Evolutionary conservation across 2,329 filamentous ascomycete species (phyloP).

Genomic region (Trichoderma guizhouense): DNA sequence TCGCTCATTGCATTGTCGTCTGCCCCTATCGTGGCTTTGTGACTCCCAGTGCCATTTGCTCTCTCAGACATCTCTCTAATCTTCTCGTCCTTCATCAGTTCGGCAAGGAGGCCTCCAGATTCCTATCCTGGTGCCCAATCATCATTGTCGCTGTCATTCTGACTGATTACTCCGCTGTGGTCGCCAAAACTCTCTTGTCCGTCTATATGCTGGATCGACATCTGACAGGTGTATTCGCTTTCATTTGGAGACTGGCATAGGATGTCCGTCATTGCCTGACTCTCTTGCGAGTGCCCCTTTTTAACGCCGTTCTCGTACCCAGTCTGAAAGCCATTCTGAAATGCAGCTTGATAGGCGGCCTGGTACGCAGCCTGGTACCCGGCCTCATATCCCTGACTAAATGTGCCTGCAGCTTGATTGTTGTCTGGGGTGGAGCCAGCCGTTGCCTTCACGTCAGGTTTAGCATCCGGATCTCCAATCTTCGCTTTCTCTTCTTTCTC

Average conservation of each 20-base stretch:
- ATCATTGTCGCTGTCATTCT: not conserved
- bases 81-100: not conserved
- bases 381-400: not conserved
- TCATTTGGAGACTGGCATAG: not conserved
- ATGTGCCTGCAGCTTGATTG: not conserved
- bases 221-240: not conserved
- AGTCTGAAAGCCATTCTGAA: not conserved
- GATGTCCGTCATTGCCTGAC: fast-evolving
- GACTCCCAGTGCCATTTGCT: not conserved
- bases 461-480: not conserved
- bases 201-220: not conserved
- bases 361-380: not conserved
- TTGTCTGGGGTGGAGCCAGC: too few species aligned
- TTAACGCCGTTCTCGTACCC: not conserved
- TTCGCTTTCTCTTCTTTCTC: not conserved
- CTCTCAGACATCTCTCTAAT: not conserved
- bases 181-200: not conserved
- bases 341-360: not conserved
- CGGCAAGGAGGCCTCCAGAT: not conserved
- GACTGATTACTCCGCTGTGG: fast-evolving
- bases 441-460: not conserved
- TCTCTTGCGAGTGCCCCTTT: not conserved
- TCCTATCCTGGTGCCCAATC: too few species aligned
- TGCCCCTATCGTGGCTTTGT: not conserved
- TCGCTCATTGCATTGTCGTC: too few species aligned